phyloP scores from a whole-genome alignment of 1,284 basidiomycete genomes.

The Neotropicomus parvogracilis region DNA sequence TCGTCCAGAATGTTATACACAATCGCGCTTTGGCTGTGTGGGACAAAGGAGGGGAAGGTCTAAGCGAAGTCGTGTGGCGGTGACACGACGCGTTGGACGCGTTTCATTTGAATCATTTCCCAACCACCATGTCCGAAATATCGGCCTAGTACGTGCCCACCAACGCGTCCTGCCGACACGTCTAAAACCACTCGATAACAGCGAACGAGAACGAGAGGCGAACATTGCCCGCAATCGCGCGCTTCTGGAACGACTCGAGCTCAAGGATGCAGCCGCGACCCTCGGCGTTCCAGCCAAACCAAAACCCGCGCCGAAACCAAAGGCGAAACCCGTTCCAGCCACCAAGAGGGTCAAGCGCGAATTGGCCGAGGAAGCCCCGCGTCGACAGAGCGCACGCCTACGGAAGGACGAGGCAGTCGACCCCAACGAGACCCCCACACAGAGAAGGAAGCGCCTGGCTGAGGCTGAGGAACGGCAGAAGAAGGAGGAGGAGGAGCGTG shows the following conservation, averaged over 20 bases:
- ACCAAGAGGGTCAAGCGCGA: slow-evolving; percentile 51
- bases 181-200: slow-evolving; percentile 27
- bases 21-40: too few species aligned
- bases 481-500: slow-evolving; percentile 54
- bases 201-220: slow-evolving; percentile 69
- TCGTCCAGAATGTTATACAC: too few species aligned
- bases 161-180: too few species aligned
- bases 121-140: slow-evolving; percentile 37
- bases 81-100: slow-evolving; percentile 31
- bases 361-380: slow-evolving; percentile 40
- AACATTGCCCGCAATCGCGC: slow-evolving; percentile 77
- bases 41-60: too few species aligned
- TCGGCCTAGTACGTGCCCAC: slow-evolving; percentile 48
- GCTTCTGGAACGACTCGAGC: slow-evolving; percentile 63
- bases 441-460: slow-evolving; percentile 65
- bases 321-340: slow-evolving; percentile 63
- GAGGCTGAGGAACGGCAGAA: slow-evolving; percentile 45
- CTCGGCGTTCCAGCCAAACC: slow-evolving; percentile 43
- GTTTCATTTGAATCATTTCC: too few species aligned
- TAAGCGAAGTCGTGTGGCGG: too few species aligned
- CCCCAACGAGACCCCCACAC: slow-evolving; percentile 59
- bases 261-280: slow-evolving; percentile 54
- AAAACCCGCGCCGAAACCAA: slow-evolving; percentile 36
- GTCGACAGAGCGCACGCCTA: slow-evolving; percentile 63
- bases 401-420: slow-evolving; percentile 41